A percentile compares a stretch with the other conserved stretches of the same genome.
Evolutionary conservation across 768 basidiomycete species (phyloP).

Genomic region (Lentinus tigrinus): DNA sequence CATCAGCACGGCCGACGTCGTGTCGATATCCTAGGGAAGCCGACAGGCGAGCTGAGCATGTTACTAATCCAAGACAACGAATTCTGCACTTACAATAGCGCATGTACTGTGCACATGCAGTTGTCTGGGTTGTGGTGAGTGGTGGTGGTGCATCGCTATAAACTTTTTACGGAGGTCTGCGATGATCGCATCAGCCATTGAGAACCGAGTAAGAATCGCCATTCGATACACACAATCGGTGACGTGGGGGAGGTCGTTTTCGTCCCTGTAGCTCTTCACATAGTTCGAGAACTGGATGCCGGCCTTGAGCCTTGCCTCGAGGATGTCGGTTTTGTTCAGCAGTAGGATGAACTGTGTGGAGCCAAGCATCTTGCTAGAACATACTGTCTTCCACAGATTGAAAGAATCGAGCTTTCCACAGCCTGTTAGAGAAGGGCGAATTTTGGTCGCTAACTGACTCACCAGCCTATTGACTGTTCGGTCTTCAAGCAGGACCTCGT

Average conservation of each 20-base stretch:
- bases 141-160: slow-evolving; percentile 46
- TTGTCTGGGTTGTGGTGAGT: slow-evolving; percentile 45
- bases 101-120: slow-evolving; percentile 57
- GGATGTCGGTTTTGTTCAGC: slow-evolving; percentile 62
- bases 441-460: slow-evolving; percentile 10
- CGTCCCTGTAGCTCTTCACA: slow-evolving; percentile 53
- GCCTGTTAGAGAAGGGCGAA: neutral
- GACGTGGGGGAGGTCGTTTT: slow-evolving; percentile 52
- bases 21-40: slow-evolving; percentile 41
- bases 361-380: slow-evolving; percentile 54
- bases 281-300: slow-evolving; percentile 55
- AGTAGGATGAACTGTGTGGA: slow-evolving; percentile 57
- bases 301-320: slow-evolving; percentile 48
- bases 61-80: no score
- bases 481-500: slow-evolving; percentile 62
- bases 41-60: neutral
- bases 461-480: slow-evolving; percentile 59
- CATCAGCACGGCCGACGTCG: slow-evolving; percentile 46
- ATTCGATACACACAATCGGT: slow-evolving; percentile 46
- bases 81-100: slow-evolving; percentile 45
- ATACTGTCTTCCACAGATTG: slow-evolving; percentile 58
- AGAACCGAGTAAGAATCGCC: neutral
- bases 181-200: neutral
- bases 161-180: slow-evolving; percentile 55
- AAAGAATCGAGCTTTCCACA: slow-evolving; percentile 50